Evolutionary conservation across 495 filamentous ascomycete genomes (phyloP), one percentile per base, ranked within the genome.

Genomic region (Podospora appendiculata): DNA sequence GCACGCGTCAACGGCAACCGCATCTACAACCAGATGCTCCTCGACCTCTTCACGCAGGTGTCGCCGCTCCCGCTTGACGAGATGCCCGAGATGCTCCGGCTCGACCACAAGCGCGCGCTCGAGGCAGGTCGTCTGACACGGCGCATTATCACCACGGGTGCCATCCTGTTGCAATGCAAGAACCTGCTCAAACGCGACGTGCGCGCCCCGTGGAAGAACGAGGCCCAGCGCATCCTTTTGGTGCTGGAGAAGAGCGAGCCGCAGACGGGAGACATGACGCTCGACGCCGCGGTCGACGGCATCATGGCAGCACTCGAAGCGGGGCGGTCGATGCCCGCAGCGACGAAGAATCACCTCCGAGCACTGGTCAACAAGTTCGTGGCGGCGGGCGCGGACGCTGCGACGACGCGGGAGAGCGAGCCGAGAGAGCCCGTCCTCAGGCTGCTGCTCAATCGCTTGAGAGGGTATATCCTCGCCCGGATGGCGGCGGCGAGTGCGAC

Each of bases 161-260:
- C 88, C 14, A 90, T 97, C 50, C 75, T 95, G 7, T 68, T 97
- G 34, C 94, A 94, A 1, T 89, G 88, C 58, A 98, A 98, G 75
- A 97, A 95, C 62, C 76, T 96, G 10, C 83, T 98, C 43, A 95
- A 94, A 68, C 86, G 93, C 17, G 92, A 97, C 66, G 87, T 90
- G 16, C 85, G 93, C 33, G 82, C 80, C 3, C 86, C 89, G 45
- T 98, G 94, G 94, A 91, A 87, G 68, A 74, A 78, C 9, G 90
- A 97, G 60, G 89, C 91, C 0, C 79, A 83, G 35, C 83, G 91
- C 6, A 84, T 96, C 54, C 72, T 86, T 12, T 60, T 67, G 10
- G 71, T 82, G 0, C 68, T 78, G 5, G 71, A 76, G 55, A 67
- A 58, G 44, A 61, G 63, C 42, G 68, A 71, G 13, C 56, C 62